phyloP scores from a whole-genome alignment of 768 basidiomycete genomes.

The Naganishia kalamii region DNA sequence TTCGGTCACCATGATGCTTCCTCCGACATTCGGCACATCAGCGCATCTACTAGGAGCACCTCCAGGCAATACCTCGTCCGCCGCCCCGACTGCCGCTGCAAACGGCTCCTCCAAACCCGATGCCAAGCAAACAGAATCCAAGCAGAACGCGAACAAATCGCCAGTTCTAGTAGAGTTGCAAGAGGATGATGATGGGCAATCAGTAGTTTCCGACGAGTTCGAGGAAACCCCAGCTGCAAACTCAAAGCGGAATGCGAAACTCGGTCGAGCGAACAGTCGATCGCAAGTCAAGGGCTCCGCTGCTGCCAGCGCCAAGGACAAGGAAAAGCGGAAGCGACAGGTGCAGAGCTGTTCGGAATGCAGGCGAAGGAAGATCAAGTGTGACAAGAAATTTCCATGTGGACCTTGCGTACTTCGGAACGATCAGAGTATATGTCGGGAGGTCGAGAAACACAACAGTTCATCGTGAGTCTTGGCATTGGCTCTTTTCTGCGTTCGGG shows the following conservation, averaged over 20 bases:
- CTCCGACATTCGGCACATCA: constrained; percentile 5
- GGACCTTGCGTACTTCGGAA: constrained; percentile 41
- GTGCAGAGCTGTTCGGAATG: constrained; percentile 47
- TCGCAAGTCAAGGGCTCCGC: neutral
- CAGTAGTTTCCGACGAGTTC: constrained; percentile 7
- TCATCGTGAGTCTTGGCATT: constrained; percentile 37
- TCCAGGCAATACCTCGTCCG: neutral
- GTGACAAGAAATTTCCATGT: constrained; percentile 46
- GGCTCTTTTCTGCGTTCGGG: no score
- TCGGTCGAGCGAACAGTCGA: constrained; percentile 2
- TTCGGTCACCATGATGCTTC: constrained; percentile 7
- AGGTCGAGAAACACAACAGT: constrained; percentile 33
- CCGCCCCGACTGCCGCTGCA: neutral
- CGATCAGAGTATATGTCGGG: constrained; percentile 42
- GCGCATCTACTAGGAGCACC: neutral
- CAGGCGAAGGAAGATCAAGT: constrained; percentile 46
- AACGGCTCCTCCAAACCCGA: neutral
- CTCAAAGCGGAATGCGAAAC: neutral
- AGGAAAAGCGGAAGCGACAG: constrained; percentile 41
- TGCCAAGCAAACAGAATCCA: neutral
- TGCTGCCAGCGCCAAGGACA: constrained; percentile 3
- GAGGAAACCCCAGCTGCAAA: neutral
- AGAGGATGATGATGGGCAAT: constrained; percentile 9
- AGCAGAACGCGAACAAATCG: neutral
- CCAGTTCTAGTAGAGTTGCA: neutral